Evolutionary conservation across 2,329 filamentous ascomycete genomes (phyloP), one percentile per base, ranked within the genome.

Genomic region (Aspergillus tanneri): DNA sequence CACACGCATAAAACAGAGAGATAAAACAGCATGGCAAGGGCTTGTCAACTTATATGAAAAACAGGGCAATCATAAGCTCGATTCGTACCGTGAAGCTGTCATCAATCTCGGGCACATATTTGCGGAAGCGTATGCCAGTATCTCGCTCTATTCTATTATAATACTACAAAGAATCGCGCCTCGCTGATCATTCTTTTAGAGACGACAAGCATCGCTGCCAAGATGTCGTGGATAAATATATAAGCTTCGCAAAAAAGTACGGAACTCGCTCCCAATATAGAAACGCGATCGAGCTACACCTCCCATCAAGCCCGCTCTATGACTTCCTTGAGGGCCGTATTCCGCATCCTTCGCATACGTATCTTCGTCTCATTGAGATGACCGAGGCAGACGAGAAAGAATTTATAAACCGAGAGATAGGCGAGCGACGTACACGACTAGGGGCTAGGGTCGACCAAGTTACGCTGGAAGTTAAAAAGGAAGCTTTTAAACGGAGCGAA

Each of bases 11-110:
- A 91, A 89, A 55, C 82, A 85, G 1, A 76, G 82, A 14, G 90
- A 96, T 58, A 75, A 83, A n/a, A 87, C 92, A 61, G 88, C 88
- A 56, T 97, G 89, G 90, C 88, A 96, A 66, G 93, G 93, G 1
- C 76, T 99, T 37, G 81, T 93, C 67, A 88, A 85, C 62, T 71
- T 97, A 23, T 96, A 90, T 65, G 89, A 96, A 71, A 86, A 83
- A 59, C 87, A 90, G 63, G 85, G 82, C 12, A 69, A 75, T 23
- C 78, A 80, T 46, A 88, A 86, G 60, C 73, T 97, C 11, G 78
- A 82, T 46, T 79, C 85, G 40, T 96, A 96, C 63, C 85, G 87
- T 39, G 74, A 83, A 37, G 88, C 87, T 1, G 86, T 85, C 2
- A 69, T 90, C 49, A 84, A 79, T 51, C 76, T 97, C 36, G 90